Evolutionary conservation across 1,284 basidiomycete genomes (phyloP).

Genomic region (Pisolithus thermaeus): DNA sequence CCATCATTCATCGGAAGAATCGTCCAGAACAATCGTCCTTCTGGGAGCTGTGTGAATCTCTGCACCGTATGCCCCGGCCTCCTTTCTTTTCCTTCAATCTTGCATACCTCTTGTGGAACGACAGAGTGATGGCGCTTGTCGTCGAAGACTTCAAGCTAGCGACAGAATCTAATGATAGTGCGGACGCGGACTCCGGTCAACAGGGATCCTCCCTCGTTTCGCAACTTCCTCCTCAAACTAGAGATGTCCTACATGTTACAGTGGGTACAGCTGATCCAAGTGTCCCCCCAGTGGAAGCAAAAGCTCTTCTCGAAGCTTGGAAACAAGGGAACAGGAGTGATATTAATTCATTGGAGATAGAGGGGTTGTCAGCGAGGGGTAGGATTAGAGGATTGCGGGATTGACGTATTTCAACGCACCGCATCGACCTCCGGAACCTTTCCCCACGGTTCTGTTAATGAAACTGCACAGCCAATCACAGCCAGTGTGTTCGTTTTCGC

Average conservation of each 20-base stretch:
- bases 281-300: conserved; percentile 71
- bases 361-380: conserved; percentile 33
- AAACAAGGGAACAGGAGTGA: conserved; percentile 32
- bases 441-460: too few relatives aligned
- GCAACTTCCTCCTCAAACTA: conserved; percentile 43
- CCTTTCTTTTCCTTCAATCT: conserved; percentile 63
- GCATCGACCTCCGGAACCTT: too few relatives aligned
- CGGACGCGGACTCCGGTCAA: conserved; percentile 25
- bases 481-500: too few relatives aligned
- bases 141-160: conserved; percentile 51
- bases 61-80: conserved; percentile 39
- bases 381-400: conserved; percentile 45
- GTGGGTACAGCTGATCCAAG: conserved; percentile 64
- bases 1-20: conserved; percentile 71
- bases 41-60: conserved; percentile 60
- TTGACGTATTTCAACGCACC: conserved; percentile 3
- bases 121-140: conserved; percentile 73
- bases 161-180: conserved; percentile 5
- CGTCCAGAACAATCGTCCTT: conserved; percentile 44
- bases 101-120: conserved; percentile 69
- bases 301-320: conserved; percentile 55
- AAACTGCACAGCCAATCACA: too few relatives aligned
- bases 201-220: conserved; percentile 45
- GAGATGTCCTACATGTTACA: conserved; percentile 74
- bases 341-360: conserved; percentile 31